Conservation (phyloP, 2,329 filamentous ascomycete genomes). For the Penicillium aurantiogriseum region DNA sequence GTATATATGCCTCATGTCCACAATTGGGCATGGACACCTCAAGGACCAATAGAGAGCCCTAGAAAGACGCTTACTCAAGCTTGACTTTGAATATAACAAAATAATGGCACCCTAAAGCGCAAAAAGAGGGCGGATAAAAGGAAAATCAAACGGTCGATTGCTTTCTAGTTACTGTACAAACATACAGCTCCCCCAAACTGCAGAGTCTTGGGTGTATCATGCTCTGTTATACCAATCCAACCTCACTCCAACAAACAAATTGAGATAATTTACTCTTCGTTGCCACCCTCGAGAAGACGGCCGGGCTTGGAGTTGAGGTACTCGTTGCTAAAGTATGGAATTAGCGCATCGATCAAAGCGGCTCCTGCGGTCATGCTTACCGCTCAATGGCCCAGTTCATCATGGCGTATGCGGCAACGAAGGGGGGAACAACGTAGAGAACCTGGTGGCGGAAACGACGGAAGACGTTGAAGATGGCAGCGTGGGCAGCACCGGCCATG, state of each 20-base stretch:
- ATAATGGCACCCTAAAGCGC: neutral
- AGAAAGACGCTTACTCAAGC: slow-evolving; percentile 17
- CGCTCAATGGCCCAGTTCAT: slow-evolving; percentile 90
- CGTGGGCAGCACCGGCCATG: slow-evolving; percentile 72
- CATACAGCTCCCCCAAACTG: slow-evolving; percentile 22
- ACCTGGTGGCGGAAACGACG: slow-evolving; percentile 82
- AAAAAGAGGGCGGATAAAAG: slow-evolving; percentile 9
- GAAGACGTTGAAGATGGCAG: slow-evolving; percentile 93
- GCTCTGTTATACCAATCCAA: slow-evolving; percentile 18
- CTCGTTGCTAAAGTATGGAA: slow-evolving; percentile 43
- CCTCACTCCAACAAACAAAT: slow-evolving; percentile 7
- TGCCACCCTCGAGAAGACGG: slow-evolving; percentile 35
- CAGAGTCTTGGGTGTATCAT: slow-evolving; percentile 14
- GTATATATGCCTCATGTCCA: neutral
- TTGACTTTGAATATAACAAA: neutral
- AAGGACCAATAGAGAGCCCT: slow-evolving; percentile 9
- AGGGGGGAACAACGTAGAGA: slow-evolving; percentile 80
- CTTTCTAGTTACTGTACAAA: slow-evolving; percentile 47
- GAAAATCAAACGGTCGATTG: slow-evolving; percentile 29
- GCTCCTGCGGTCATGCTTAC: slow-evolving; percentile 55
- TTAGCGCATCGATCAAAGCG: slow-evolving; percentile 7
- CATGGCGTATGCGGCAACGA: slow-evolving; percentile 73
- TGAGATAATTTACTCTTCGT: slow-evolving; percentile 31
- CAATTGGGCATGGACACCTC: neutral
- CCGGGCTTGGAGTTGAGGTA: slow-evolving; percentile 53